Percentiles rank a stretch among this genome's conserved stretches.
Evolutionary conservation across 495 filamentous ascomycete genomes (phyloP).

Genomic region (Daldinia decipiens): DNA sequence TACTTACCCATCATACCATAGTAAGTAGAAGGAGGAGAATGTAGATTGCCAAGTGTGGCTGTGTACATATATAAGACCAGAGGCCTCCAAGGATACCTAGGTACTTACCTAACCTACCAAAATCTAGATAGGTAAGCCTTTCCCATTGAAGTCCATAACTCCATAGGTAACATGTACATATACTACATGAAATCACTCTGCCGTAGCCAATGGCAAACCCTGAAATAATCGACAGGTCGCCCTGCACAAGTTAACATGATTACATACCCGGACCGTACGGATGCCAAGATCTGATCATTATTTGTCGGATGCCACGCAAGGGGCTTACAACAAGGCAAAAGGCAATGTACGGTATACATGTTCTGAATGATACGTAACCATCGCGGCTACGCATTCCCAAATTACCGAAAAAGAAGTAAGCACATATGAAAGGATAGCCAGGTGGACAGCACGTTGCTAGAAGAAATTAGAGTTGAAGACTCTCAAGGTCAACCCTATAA

Average conservation of each 20-base stretch:
- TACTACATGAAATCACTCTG: background rate
- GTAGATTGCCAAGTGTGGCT: constrained; percentile 14
- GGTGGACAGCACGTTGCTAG: background rate
- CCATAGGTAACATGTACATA: too few species aligned
- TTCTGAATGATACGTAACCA: background rate
- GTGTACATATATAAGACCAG: background rate
- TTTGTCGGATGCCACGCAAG: background rate
- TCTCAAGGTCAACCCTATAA: background rate
- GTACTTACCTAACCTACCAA: too few species aligned
- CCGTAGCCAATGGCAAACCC: background rate
- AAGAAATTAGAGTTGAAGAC: background rate
- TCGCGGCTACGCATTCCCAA: background rate
- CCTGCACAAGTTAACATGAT: constrained; percentile 5
- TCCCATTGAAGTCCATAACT: too few species aligned
- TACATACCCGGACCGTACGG: background rate
- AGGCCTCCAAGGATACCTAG: too few species aligned
- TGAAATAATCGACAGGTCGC: background rate
- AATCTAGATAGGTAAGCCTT: too few species aligned
- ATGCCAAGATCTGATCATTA: background rate
- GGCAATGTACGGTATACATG: background rate
- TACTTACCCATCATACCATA: too few species aligned
- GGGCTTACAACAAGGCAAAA: constrained; percentile 3
- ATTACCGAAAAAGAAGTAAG: background rate
- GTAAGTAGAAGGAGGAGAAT: background rate
- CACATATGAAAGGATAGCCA: background rate